A percentile compares a stretch with the other conserved stretches of the same genome.
These are phyloP conservation scores for Asclepias syriaca DNA, from an alignment of 257 asterid genomes.

Conservation along the genomic window DNA sequence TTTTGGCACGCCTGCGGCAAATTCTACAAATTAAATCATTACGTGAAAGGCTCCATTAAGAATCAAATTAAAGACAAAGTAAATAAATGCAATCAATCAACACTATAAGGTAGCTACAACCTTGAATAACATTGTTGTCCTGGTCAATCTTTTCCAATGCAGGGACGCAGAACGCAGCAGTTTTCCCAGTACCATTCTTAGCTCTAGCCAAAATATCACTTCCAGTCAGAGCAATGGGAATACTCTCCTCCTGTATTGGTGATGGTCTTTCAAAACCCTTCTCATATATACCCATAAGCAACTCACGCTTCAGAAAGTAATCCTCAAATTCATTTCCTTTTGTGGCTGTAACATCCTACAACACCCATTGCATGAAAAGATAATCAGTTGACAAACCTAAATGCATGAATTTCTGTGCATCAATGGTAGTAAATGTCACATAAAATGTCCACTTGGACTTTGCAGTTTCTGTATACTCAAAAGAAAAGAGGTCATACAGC, in stretches of 20 bases:
- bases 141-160: slow-evolving; percentile 83
- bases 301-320: slow-evolving; percentile 81
- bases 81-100: neutral
- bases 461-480: neutral
- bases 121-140: slow-evolving; percentile 83
- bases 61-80: neutral
- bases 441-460: neutral
- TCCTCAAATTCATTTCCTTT: slow-evolving; percentile 90
- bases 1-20: neutral
- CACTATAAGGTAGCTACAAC: slow-evolving; percentile 30
- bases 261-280: slow-evolving; percentile 95
- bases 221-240: slow-evolving; percentile 89
- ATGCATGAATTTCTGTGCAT: neutral
- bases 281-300: slow-evolving; percentile 94
- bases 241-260: slow-evolving; percentile 94
- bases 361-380: slow-evolving; percentile 12
- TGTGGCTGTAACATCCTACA: slow-evolving; percentile 87
- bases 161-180: slow-evolving; percentile 91
- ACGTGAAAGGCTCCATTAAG: neutral
- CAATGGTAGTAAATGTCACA: neutral
- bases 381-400: neutral
- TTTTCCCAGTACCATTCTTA: slow-evolving; percentile 92
- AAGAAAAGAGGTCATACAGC: neutral
- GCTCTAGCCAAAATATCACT: slow-evolving; percentile 92
- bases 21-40: neutral